phyloP scores from a whole-genome alignment of 169 alveolate genomes.

The Plasmodium billcollinsi region DNA sequence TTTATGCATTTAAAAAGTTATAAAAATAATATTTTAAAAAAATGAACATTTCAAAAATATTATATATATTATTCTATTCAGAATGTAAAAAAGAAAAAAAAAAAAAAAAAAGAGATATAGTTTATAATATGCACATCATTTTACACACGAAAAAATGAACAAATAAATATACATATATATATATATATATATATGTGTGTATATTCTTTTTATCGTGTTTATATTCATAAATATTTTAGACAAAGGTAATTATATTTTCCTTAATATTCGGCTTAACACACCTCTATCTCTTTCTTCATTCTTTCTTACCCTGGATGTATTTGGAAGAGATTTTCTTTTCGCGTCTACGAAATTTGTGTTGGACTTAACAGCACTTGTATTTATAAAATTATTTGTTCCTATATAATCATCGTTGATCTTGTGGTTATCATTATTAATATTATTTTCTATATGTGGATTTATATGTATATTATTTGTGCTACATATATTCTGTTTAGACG shows the following conservation, averaged over 20 bases:
- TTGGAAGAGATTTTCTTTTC: background rate
- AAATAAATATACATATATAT: background rate
- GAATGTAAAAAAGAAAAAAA: too few relatives aligned
- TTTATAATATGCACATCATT: too few relatives aligned
- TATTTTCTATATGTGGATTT: background rate
- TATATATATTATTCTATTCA: too few relatives aligned
- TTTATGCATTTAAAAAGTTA: too few relatives aligned
- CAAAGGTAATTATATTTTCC: conserved; percentile 22
- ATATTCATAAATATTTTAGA: background rate
- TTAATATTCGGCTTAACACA: conserved; percentile 60
- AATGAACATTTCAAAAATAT: too few relatives aligned
- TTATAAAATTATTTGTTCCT: background rate
- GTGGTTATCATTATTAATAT: background rate
- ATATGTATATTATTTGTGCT: background rate
- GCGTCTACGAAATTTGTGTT: too few relatives aligned
- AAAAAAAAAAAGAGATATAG: too few relatives aligned
- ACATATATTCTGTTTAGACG: background rate
- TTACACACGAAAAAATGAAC: background rate
- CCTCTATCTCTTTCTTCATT: conserved; percentile 32
- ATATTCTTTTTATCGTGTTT: background rate
- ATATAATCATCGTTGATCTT: background rate
- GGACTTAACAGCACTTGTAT: background rate
- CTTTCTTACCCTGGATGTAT: conserved; percentile 6
- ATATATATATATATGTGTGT: background rate
- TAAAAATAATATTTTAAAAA: too few relatives aligned